Evolutionary conservation across 129 eudicot genomes (phyloP), one percentile per base, ranked within the genome.

Genomic region (Chrysanthemum lavandulifolium): DNA sequence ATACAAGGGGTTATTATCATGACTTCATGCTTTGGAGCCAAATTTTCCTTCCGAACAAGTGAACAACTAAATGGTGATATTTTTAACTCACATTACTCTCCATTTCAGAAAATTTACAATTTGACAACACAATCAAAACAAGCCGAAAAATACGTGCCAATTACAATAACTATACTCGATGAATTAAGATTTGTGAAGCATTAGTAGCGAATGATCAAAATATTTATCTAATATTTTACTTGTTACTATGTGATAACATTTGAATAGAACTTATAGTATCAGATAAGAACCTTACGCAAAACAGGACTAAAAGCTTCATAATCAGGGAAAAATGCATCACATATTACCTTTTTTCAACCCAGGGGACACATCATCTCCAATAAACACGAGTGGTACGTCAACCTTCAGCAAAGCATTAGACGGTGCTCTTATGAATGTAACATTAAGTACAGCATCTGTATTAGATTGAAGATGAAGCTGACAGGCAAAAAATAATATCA

Each of bases 291-390:
- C 43, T 60, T 12, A 60, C 6, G 29, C 15, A 60, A 0, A 60
- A 60, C 65, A 60, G 5, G 65, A 12, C 29, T 4, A 53, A 53
- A 69, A 53, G 10, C 64, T 53, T 55, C n/a, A 31, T 31, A 14
- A 33, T 54, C 36, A 47, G 51, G 8, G 12, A 57, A 7, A 58
- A 69, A 58, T 16, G 54, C 50, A 13, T 66, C 68, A 57, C 0
- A 75, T 48, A 10, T 64, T 84, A 88, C 99, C 99, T 90, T 94
- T 94, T 78, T 81, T 94, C 61, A 90, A 69, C 21, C 99, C 99
- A 19, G 99, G 99, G 66, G 96, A 94, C 13, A 94, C 86, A 63
- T 94, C 99, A 10, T 94, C 99, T 69, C 99, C 99, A 75, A 89
- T 94, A 74, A 86, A 94, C 63, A 90, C 87, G 10, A 94, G 95